Base-by-base conservation (phyloP, 73 alveolate species). In the Blepharisma stoltei region DNA sequence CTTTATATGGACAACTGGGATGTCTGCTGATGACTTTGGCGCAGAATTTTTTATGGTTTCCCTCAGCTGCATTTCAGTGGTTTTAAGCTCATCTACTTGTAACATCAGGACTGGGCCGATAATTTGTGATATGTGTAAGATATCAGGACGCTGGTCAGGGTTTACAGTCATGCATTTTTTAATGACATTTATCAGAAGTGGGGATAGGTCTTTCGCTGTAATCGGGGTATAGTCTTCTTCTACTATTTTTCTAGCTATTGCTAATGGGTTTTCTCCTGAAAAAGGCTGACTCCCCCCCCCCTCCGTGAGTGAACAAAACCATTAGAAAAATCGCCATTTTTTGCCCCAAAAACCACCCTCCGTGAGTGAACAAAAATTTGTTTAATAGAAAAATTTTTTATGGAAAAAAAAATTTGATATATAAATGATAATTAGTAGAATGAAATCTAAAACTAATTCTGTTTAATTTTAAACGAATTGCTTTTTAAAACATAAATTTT, bases 181-280 rank as follows among this genome's bases (percentile, higher is more conserved):
- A 3, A 84, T 71, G 11, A 84, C 87, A 6, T 46, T 71, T 2
- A 88, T 80, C 6, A 88, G 54, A 73, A 83, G 43, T 5, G 78
- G 81, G 7, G 86, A 65, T 54, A 83, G 83, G 73, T 66, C 67
- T 6, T 83, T 83, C 4, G 75, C 80, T 0, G 44, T 67, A 4
- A 87, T 68, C 9, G 84, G 86, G 48, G 77, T 83, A 73, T 83
- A 87, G 66, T 83, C 90, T 20, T 88, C 90, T 55, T 87, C 90
- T 6, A 87, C 94, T 0, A 87, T 87, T 70, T 87, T 87, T 45
- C 87, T 82, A 5, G 94, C 94, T 5, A 87, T 80, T 14, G 87
- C 85, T 6, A 87, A 71, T 21, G 94, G 94, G 75, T 87, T 87
- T 9, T 84, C 94, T 21, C 88, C 94, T 50, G 87, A 52, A 66